phyloP scores from a whole-genome alignment of 352 stramenopile genomes.

The Phytophthora tubulina region DNA sequence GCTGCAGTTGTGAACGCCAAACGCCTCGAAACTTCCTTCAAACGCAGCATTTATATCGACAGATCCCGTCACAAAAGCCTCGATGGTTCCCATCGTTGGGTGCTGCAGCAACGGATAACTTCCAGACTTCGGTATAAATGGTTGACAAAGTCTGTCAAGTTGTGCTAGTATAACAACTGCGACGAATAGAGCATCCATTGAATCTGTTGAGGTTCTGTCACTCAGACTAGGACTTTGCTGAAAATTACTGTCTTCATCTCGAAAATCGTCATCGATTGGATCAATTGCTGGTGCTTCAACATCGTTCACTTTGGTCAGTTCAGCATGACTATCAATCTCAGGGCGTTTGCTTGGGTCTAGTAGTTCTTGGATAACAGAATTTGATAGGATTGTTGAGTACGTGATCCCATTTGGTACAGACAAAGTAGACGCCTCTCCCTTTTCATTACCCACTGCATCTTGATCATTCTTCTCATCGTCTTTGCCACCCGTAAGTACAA shows the following conservation, averaged over 20 bases:
- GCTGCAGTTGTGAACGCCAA: conserved; percentile 54
- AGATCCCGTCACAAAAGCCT: conserved; percentile 23
- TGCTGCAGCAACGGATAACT: conserved; percentile 44
- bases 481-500: conserved; percentile 88
- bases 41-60: conserved; percentile 34
- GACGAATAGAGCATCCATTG: conserved; percentile 45
- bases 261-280: conserved; percentile 48
- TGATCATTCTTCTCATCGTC: conserved; percentile 62
- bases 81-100: conserved; percentile 31
- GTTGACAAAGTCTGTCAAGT: conserved; percentile 73
- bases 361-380: conserved; percentile 21
- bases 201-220: not conserved
- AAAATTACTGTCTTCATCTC: conserved; percentile 51
- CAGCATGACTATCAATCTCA: not conserved
- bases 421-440: conserved; percentile 16
- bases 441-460: conserved; percentile 15
- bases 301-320: too few species aligned
- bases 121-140: conserved; percentile 54
- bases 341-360: conserved; percentile 18
- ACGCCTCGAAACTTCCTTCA: conserved; percentile 52
- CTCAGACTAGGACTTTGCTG: conserved; percentile 1
- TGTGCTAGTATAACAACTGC: conserved; percentile 79
- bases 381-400: conserved; percentile 26
- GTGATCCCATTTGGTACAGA: conserved; percentile 18
- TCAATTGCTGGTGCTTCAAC: conserved; percentile 41